A percentile compares a stretch with the other conserved stretches of the same genome.
These are phyloP conservation scores for Rhynchospora tenuis DNA, from an alignment of 176 grass and related monocot genomes.

Conservation along the genomic window DNA sequence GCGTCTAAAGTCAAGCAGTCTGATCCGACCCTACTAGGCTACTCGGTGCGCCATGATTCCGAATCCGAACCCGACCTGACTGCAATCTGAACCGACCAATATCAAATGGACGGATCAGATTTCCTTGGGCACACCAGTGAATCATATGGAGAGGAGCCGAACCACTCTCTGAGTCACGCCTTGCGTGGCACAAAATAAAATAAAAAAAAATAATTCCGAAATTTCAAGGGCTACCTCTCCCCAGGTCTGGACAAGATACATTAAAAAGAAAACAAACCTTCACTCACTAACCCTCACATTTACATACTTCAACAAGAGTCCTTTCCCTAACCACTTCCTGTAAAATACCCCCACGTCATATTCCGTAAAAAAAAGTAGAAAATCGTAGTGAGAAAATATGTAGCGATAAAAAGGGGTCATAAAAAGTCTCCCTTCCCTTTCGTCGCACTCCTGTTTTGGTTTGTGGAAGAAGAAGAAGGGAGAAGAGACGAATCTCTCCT, in stretches of 20 bases:
- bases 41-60: no score
- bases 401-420: background rate
- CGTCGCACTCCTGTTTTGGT: background rate
- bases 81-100: background rate
- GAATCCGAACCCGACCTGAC: no score
- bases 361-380: background rate
- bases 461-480: slow-evolving; percentile 27
- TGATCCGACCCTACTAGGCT: no score
- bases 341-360: background rate
- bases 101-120: background rate
- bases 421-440: background rate
- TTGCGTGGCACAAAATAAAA: background rate
- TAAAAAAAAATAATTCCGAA: no score
- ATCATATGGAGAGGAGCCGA: background rate
- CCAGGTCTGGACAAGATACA: background rate
- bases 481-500: slow-evolving; percentile 24
- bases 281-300: background rate
- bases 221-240: background rate
- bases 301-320: background rate
- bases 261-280: background rate
- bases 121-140: background rate
- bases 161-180: background rate
- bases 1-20: no score
- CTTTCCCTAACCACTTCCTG: background rate
- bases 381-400: background rate